Percentiles rank a stretch among this genome's conserved stretches.
Conservation (phyloP, 2,329 filamentous ascomycete genomes). For the Cytospora chrysosperma region DNA sequence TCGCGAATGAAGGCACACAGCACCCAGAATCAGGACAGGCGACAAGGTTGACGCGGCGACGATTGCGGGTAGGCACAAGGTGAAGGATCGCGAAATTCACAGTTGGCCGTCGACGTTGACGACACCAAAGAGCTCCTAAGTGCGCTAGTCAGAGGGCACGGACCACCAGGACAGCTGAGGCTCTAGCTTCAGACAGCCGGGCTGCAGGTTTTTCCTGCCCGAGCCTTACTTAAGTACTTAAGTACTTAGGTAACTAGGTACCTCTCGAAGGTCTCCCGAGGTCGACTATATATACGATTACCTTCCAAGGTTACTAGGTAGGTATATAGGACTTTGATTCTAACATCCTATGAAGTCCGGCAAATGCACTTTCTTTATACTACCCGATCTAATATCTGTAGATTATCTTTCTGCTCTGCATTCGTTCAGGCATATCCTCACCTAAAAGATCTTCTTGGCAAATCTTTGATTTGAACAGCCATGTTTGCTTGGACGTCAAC, state of each 20-base stretch:
- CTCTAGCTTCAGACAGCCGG: background rate
- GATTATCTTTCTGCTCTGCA: too few relatives aligned
- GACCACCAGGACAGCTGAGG: background rate
- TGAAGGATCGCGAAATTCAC: slow-evolving; percentile 9
- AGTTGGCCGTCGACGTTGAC: slow-evolving; percentile 4
- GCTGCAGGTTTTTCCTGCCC: background rate
- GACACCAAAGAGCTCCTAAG: slow-evolving; percentile 11
- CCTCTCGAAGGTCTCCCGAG: too few relatives aligned
- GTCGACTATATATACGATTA: too few relatives aligned
- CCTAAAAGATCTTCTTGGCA: background rate
- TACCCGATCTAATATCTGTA: too few relatives aligned
- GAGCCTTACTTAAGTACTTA: background rate
- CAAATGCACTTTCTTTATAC: too few relatives aligned
- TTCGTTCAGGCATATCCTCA: too few relatives aligned
- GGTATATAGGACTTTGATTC: too few relatives aligned
- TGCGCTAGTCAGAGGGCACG: background rate
- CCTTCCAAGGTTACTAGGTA: too few relatives aligned
- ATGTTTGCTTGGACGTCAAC: background rate
- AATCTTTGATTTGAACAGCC: background rate
- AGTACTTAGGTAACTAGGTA: too few relatives aligned
- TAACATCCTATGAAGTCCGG: too few relatives aligned
- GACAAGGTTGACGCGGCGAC: slow-evolving; percentile 3
- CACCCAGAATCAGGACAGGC: slow-evolving; percentile 10
- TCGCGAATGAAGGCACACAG: background rate
- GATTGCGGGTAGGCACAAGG: background rate